Percentiles rank a stretch among this genome's conserved stretches.
These are phyloP conservation scores for Penicillium nordicum DNA, from an alignment of 2,329 filamentous ascomycete genomes.

Conservation along the genomic window DNA sequence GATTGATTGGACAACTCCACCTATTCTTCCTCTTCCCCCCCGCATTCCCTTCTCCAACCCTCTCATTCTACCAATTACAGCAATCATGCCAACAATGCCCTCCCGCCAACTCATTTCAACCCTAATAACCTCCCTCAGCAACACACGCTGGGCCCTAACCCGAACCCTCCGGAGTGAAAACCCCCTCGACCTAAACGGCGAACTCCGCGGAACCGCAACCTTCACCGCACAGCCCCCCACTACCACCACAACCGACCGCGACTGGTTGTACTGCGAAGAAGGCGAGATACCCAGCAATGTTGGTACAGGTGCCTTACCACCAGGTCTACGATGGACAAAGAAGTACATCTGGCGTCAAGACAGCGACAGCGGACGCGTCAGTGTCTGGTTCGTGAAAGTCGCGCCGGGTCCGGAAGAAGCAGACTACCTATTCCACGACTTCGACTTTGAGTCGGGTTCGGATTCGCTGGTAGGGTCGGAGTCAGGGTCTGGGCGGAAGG, in stretches of 20 bases:
- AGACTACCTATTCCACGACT: conserved; percentile 47
- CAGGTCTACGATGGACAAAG: conserved; percentile 36
- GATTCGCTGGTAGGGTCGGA: background rate
- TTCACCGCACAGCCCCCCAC: conserved; percentile 29
- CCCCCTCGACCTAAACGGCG: conserved; percentile 41
- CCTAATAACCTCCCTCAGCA: conserved; percentile 31
- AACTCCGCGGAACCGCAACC: conserved; percentile 39
- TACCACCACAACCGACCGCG: conserved; percentile 20
- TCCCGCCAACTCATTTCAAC: conserved; percentile 19
- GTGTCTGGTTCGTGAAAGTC: conserved; percentile 47
- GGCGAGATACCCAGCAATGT: conserved; percentile 37
- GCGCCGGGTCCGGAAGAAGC: conserved; percentile 27
- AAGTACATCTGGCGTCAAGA: conserved; percentile 45
- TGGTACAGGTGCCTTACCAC: conserved; percentile 18
- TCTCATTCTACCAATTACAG: background rate
- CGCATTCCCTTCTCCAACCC: background rate
- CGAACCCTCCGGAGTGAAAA: conserved; percentile 43
- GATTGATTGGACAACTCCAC: background rate
- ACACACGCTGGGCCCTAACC: conserved; percentile 35
- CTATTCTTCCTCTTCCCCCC: background rate
- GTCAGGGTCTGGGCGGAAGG: background rate
- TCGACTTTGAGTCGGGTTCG: conserved; percentile 29
- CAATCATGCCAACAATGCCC: conserved; percentile 8
- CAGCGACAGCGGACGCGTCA: conserved; percentile 30
- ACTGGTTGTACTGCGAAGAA: conserved; percentile 44